Evolutionary conservation across 129 eudicot species (phyloP).

Genomic region (Saposhnikovia divaricata): DNA sequence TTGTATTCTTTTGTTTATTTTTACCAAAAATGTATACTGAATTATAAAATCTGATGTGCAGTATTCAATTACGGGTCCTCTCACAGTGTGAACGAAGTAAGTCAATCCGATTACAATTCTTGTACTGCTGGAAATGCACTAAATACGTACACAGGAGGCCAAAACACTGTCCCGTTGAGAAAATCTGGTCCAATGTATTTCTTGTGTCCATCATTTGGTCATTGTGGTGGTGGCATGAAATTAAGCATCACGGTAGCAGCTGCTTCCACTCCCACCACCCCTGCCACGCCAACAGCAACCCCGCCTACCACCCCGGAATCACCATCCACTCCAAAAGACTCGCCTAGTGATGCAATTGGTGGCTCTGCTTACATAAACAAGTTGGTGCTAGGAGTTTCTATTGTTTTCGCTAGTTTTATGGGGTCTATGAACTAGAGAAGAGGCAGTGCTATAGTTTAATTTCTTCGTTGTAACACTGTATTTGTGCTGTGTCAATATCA

Average conservation of each 20-base stretch:
- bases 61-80: slow-evolving; percentile 27
- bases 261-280: slow-evolving; percentile 9
- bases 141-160: slow-evolving; percentile 18
- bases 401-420: slow-evolving; percentile 29
- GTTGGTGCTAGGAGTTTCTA: slow-evolving; percentile 23
- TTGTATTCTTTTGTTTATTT: not conserved
- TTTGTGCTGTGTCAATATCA: not conserved
- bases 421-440: slow-evolving; percentile 51
- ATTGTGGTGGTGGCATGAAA: slow-evolving; percentile 29
- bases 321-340: slow-evolving; percentile 15
- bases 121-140: slow-evolving; percentile 24
- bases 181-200: slow-evolving; percentile 27
- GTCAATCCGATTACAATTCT: slow-evolving; percentile 19
- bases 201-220: slow-evolving; percentile 25
- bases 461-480: not conserved
- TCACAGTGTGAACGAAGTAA: slow-evolving; percentile 31
- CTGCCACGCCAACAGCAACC: not conserved
- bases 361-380: slow-evolving; percentile 18
- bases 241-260: slow-evolving; percentile 24
- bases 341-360: slow-evolving; percentile 12
- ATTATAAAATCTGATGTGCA: not conserved
- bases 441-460: slow-evolving; percentile 54
- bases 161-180: slow-evolving; percentile 15
- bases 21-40: too few species aligned
- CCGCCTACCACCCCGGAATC: slow-evolving; percentile 22